phyloP scores from a whole-genome alignment of 371 early-diverging fungal genomes.

The Mortierella sp. region DNA sequence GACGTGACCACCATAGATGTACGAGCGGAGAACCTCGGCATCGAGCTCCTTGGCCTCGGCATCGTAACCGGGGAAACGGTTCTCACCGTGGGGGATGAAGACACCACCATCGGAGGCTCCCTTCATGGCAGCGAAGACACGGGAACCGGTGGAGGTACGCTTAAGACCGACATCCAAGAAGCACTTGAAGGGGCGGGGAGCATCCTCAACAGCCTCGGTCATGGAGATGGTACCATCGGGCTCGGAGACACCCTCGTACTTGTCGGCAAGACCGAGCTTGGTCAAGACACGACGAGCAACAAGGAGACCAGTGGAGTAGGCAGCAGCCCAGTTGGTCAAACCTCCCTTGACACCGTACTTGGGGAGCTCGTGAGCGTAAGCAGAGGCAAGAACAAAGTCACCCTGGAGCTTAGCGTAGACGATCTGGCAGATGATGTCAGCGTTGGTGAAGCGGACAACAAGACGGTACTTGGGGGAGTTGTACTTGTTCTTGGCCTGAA shows the following conservation, averaged over 20 bases:
- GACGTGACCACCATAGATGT: constrained; percentile 99
- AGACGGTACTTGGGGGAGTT: constrained; percentile 99
- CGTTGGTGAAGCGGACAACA: constrained; percentile 99
- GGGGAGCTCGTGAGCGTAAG: constrained; percentile 99
- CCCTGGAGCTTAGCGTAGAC: constrained; percentile 99
- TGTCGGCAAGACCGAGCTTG: constrained; percentile 96
- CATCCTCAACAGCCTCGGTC: constrained; percentile 96
- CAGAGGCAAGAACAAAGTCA: constrained; percentile 98
- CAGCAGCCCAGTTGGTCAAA: constrained; percentile 99
- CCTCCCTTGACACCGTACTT: constrained; percentile 99
- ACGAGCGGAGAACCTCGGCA: constrained; percentile 95
- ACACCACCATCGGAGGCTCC: constrained; percentile 99
- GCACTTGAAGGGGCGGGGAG: constrained; percentile 98
- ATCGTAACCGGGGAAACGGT: constrained; percentile 99
- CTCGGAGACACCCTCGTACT: constrained; percentile 97
- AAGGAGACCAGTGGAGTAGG: constrained; percentile 99
- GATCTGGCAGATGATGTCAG: constrained; percentile 98
- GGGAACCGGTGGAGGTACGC: constrained; percentile 99
- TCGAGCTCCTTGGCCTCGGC: constrained; percentile 93
- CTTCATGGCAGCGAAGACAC: constrained; percentile 99
- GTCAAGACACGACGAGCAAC: constrained; percentile 97
- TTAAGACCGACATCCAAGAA: constrained; percentile 99
- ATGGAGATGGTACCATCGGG: constrained; percentile 94
- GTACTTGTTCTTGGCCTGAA: constrained; percentile 99
- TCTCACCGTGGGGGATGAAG: constrained; percentile 98